Conservation (phyloP, 2,329 filamentous ascomycete genomes). For the Neurospora crassa region DNA sequence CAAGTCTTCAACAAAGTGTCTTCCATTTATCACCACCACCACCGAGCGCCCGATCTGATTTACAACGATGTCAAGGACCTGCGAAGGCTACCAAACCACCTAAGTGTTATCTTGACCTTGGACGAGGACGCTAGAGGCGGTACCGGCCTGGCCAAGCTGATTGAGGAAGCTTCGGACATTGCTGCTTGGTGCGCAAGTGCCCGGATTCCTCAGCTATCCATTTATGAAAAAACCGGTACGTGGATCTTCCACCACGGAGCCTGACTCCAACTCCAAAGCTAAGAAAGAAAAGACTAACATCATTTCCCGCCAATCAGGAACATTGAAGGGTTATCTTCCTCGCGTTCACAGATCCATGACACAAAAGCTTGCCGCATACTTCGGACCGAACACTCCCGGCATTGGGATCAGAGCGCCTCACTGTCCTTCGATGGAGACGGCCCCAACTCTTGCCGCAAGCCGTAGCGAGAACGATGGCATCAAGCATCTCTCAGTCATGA, state of each 20-base stretch:
- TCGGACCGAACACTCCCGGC: constrained; percentile 63
- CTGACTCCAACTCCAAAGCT: background rate
- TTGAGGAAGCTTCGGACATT: constrained; percentile 87
- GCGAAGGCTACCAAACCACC: constrained; percentile 66
- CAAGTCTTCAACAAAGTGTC: constrained; percentile 67
- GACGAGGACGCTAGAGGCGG: constrained; percentile 59
- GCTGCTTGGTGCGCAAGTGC: constrained; percentile 88
- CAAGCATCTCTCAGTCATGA: constrained; percentile 51
- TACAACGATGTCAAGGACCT: constrained; percentile 73
- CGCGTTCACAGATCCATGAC: constrained; percentile 71
- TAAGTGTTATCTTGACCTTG: constrained; percentile 76
- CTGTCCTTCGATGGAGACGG: constrained; percentile 46
- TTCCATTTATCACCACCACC: constrained; percentile 86
- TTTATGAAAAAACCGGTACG: constrained; percentile 87
- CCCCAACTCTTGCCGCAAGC: constrained; percentile 34
- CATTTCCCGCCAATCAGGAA: constrained; percentile 42
- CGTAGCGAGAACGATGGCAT: constrained; percentile 29
- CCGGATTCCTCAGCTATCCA: constrained; percentile 75
- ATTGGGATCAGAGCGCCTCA: constrained; percentile 67
- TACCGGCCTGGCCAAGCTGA: constrained; percentile 69
- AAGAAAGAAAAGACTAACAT: background rate
- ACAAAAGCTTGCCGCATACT: constrained; percentile 77
- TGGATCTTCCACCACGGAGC: background rate
- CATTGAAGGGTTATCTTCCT: constrained; percentile 83
- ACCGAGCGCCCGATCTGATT: constrained; percentile 88